Conservation (phyloP, 2,329 filamentous ascomycete species). For the Blumeriella jaapii region DNA sequence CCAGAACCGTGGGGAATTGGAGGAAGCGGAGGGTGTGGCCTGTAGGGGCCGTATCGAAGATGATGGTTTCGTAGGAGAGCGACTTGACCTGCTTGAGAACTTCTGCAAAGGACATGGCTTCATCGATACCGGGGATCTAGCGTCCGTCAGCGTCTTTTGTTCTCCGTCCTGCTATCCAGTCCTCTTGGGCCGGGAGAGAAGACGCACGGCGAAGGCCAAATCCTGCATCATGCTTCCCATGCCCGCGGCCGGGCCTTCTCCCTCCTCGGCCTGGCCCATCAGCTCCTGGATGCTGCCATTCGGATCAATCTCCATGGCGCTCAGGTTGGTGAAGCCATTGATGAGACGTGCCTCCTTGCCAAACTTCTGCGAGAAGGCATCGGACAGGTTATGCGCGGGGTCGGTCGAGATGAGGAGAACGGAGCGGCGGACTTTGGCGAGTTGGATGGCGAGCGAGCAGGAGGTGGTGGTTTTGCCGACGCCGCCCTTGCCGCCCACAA, state of each 20-base stretch:
- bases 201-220: constrained; percentile 77
- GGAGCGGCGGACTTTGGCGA: constrained; percentile 86
- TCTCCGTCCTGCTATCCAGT: too few species aligned
- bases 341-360: constrained; percentile 94
- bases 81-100: constrained; percentile 99
- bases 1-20: constrained; percentile 94
- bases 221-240: constrained; percentile 98
- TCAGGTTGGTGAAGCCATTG: constrained; percentile 85
- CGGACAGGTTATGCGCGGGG: constrained; percentile 93
- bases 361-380: constrained; percentile 98
- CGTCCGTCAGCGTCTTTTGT: background rate
- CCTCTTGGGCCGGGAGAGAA: background rate
- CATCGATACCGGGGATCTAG: constrained; percentile 94
- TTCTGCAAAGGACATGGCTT: constrained; percentile 99
- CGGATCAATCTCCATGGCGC: constrained; percentile 98
- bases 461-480: constrained; percentile 99
- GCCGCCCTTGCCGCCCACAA: constrained; percentile 95
- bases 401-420: constrained; percentile 98
- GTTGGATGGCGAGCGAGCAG: constrained; percentile 94
- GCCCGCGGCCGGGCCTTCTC: constrained; percentile 57
- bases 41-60: constrained; percentile 97
- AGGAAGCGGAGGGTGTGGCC: constrained; percentile 97
- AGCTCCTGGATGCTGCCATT: constrained; percentile 97
- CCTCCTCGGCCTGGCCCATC: constrained; percentile 63
- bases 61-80: constrained; percentile 95